Base-by-base conservation (phyloP, 306 rosid species). In the Cucurbita pepo region DNA sequence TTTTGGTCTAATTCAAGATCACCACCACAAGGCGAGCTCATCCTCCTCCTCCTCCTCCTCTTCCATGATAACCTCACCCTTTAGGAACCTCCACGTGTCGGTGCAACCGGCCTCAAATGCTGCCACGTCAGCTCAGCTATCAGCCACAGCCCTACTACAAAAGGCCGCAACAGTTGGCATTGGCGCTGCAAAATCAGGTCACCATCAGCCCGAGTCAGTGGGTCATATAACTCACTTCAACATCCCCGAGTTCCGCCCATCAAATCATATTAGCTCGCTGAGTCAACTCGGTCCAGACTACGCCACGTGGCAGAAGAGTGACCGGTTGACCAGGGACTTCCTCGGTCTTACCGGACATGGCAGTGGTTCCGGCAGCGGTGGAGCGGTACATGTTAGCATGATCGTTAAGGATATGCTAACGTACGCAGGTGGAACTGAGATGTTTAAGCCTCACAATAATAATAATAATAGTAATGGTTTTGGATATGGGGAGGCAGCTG, bases 81-180 rank as follows among this genome's bases (percentile, higher is more conserved):
- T 77, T 70, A 79, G 73, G 19, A 73, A 43, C 83, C 83, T 85
- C 75, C 86, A 83, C 51, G 80, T 80, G 72, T 71, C 81, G 78
- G 8, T 77, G 3, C 83, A 65, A 25, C 64, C 69, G n/a, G 43
- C 53, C 51, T 51, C 86, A 59, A 79, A 56, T 37, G 5, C 81
- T 3, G 69, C 88, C 87, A 82, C 80, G 66, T 83, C 93, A 55
- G 75, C 92, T 4, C 90, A 93, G 79, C 86, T 91, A 36, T 94
- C 99, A 8, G 92, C 99, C 77, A 91, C 99, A 19, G 96, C 95
- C 3, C 86, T 94, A 12, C 99, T 94, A 69, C 96, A 89, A 67
- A 91, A 88, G 83, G 99, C 96, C 25, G 95, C 99, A 0, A 86
- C 91, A 10, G 77, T 85, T 1, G 91, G 96, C 1, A 74, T 83